Percentiles rank a stretch among this genome's conserved stretches.
Evolutionary conservation across 495 filamentous ascomycete species (phyloP).

Genomic region (Aspergillus nanangensis): DNA sequence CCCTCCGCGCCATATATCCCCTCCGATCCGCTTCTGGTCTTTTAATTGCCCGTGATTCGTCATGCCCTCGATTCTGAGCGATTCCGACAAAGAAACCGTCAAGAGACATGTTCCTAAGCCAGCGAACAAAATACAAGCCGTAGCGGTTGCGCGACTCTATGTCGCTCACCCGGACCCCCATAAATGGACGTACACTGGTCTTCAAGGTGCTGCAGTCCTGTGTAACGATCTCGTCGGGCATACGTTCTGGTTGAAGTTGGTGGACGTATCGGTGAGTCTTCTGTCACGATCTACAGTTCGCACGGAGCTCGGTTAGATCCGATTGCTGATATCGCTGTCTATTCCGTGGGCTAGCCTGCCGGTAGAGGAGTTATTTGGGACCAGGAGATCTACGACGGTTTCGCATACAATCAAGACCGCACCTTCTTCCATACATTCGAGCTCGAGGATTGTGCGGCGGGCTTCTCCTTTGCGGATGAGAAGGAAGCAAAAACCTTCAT

Average conservation of each 20-base stretch:
- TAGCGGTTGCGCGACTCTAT: slow-evolving; percentile 90
- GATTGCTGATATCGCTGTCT: slow-evolving; percentile 15
- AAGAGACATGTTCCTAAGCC: slow-evolving; percentile 86
- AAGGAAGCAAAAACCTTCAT: slow-evolving; percentile 93
- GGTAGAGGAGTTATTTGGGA: slow-evolving; percentile 95
- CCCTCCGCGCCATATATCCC: slow-evolving; percentile 6
- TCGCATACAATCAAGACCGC: slow-evolving; percentile 91
- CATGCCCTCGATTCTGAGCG: slow-evolving; percentile 86
- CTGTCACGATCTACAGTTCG: neutral
- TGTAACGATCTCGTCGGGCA: slow-evolving; percentile 92
- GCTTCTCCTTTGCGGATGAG: slow-evolving; percentile 88
- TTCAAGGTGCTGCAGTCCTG: slow-evolving; percentile 90
- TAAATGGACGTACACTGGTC: slow-evolving; percentile 89
- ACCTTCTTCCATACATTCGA: slow-evolving; percentile 98
- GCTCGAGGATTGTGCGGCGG: slow-evolving; percentile 83
- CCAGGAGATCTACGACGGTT: slow-evolving; percentile 93
- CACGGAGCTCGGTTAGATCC: neutral
- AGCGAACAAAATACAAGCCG: slow-evolving; percentile 92
- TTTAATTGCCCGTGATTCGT: slow-evolving; percentile 14
- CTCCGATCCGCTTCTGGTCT: slow-evolving; percentile 5
- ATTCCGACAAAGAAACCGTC: slow-evolving; percentile 90
- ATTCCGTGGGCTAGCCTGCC: slow-evolving; percentile 50
- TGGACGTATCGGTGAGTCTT: slow-evolving; percentile 83
- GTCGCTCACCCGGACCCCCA: slow-evolving; percentile 82
- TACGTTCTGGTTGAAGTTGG: slow-evolving; percentile 95